Base-by-base conservation (phyloP, 2,329 filamentous ascomycete species). In the Thyridium curvatum region DNA sequence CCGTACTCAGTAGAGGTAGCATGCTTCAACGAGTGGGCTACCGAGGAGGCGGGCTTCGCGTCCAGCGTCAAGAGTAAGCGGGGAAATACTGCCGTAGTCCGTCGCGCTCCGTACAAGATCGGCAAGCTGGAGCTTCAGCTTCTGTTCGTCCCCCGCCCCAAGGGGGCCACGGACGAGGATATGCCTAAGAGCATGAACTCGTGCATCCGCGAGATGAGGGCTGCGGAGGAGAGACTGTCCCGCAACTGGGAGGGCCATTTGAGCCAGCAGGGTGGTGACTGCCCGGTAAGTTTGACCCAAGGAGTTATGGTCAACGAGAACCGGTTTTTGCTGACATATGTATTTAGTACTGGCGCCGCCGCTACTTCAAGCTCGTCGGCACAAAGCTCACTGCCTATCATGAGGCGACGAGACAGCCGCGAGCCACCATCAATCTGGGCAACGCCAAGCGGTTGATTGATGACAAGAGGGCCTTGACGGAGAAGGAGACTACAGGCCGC, bases 101-200 rank as follows among this genome's bases (percentile, higher is more conserved):
- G 93, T 42, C 80, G 85, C 38, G 91, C 93, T 12, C 93, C 93
- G n/a, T 98, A 98, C 68, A 88, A 91, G 64, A 81, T 98, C 53
- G 93, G 90, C 48, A 95, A 95, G 66, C 74, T 98, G 39, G 87
- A 95, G 58, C 71, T 98, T 30, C 93, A 98, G 66, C 75, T 98
- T 8, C 72, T 98, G 12, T 98, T 95, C 54, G 89, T 98, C 2
- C 93, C 93, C 1, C 88, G 90, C 52, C 91, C 93, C 4, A 91
- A 87, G 68, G 85, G 84, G 33, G 74, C 82, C 21, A 81, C 80
- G 36, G 93, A 97, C 47, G 90, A 96, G 13, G 91, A 97, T 50
- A 96, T 98, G 88, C 93, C 93, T 39, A 97, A 97, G 80, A 96
- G 90, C 69, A 95, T 98, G 90, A 94, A 93, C 62, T 86, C 87